Base-by-base conservation (phyloP, 345 rosid genomes). In the Gynandropsis gynandra region DNA sequence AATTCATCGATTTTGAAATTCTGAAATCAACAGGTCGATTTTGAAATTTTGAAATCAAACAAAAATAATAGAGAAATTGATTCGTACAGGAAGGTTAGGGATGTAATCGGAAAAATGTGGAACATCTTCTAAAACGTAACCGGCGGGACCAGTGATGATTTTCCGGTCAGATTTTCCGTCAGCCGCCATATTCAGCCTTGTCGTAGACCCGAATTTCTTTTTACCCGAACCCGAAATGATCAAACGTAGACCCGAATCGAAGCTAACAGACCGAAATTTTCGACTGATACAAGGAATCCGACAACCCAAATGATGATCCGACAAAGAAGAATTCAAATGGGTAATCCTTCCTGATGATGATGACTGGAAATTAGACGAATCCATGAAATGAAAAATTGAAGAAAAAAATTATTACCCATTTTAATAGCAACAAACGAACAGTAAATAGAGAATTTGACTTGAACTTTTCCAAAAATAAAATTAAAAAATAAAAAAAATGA, bases 51-150 rank as follows among this genome's bases (percentile, higher is more conserved):
- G 4, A 13, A 6, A 6, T 3, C 7, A 35, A 14, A 40, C 5
- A 55, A 24, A 24, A 2, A 24, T 2, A 24, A 24, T 5, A 24
- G 29, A 24, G 29, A 24, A 24, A 24, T 24, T 5, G n/a, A 24
- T 24, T 24, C 74, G 50, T 77, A 92, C 96, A 15, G 89, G 79
- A 63, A 71, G 82, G 61, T 85, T 58, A 9, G 82, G 68, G 35
- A 92, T 59, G 77, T 82, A 83, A 69, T 87, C 96, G 11, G 76
- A 16, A 39, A 92, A 72, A 65, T 87, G 98, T 62, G 98, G 98
- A 64, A 92, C 95, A 51, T 92, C 98, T 70, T 92, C 78, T 7
- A 92, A 95, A 45, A 92, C 66, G 48, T 85, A 92, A 63, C 96
- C 96, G 16, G 55, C 73, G 17, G 82, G 76, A 42, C 98, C 96